Conservation (phyloP, 2,329 filamentous ascomycete genomes). For the Epichloe hybrida region DNA sequence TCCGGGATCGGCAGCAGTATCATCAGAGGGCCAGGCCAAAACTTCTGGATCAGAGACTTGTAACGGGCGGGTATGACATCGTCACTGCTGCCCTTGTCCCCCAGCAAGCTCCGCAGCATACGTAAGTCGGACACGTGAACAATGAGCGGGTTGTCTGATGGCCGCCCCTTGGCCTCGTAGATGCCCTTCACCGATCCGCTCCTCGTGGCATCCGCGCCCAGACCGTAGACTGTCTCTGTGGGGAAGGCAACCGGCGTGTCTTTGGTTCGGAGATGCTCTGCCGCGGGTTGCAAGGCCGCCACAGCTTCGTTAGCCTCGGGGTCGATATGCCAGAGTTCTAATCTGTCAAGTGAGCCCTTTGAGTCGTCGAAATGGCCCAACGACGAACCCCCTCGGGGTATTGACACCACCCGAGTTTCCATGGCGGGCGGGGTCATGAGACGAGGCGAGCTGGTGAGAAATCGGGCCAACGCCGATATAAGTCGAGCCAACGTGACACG, state of each 20-base stretch:
- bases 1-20: slow-evolving; percentile 69
- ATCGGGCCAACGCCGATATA: slow-evolving; percentile 12
- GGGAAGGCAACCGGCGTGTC: slow-evolving; percentile 83
- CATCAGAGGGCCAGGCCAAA: slow-evolving; percentile 92
- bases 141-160: slow-evolving; percentile 90
- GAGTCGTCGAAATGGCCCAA: slow-evolving; percentile 22
- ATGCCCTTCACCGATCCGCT: slow-evolving; percentile 79
- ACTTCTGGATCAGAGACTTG: slow-evolving; percentile 58
- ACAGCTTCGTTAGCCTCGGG: slow-evolving; percentile 18
- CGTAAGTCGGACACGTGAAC: slow-evolving; percentile 73
- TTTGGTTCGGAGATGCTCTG: slow-evolving; percentile 47
- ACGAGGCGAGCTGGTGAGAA: neutral
- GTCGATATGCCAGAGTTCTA: slow-evolving; percentile 32
- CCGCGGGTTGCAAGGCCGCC: slow-evolving; percentile 46
- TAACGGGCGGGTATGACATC: slow-evolving; percentile 61
- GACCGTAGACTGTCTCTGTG: slow-evolving; percentile 92
- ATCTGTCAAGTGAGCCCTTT: slow-evolving; percentile 14
- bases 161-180: slow-evolving; percentile 78
- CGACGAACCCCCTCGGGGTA: slow-evolving; percentile 15
- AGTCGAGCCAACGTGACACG: slow-evolving; percentile 9
- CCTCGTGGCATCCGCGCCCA: slow-evolving; percentile 90
- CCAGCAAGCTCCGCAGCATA: slow-evolving; percentile 56
- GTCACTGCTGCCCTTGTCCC: slow-evolving; percentile 17
- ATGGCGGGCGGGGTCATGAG: slow-evolving; percentile 13
- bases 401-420: slow-evolving; percentile 27